phyloP scores from a whole-genome alignment of 768 basidiomycete genomes.

The Rhodotorula babjevae region DNA sequence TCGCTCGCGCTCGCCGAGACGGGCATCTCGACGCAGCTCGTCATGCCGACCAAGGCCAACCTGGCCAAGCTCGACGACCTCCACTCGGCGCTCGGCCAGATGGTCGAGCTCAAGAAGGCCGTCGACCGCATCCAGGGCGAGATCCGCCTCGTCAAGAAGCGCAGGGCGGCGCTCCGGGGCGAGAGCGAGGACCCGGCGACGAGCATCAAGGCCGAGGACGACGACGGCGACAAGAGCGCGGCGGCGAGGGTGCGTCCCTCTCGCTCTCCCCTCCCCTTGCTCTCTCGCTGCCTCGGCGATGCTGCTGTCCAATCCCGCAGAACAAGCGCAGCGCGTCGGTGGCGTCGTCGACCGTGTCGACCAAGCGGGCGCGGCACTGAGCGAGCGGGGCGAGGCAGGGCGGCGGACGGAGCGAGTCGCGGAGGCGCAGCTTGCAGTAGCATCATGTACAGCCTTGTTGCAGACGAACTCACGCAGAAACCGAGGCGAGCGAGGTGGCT shows the following conservation, averaged over 20 bases:
- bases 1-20: constrained; percentile 71
- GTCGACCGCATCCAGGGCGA: constrained; percentile 85
- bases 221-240: constrained; percentile 5
- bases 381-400: background rate
- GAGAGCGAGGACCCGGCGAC: constrained; percentile 14
- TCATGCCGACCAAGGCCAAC: constrained; percentile 90
- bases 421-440: too few species aligned
- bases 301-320: background rate
- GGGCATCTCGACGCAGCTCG: constrained; percentile 67
- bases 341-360: constrained; percentile 32
- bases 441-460: background rate
- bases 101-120: constrained; percentile 75
- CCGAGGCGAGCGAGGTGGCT: background rate
- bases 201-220: constrained; percentile 20
- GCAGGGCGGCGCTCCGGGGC: constrained; percentile 22
- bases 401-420: background rate
- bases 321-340: constrained; percentile 31
- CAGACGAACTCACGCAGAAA: background rate
- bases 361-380: constrained; percentile 31
- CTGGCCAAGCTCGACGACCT: constrained; percentile 67
- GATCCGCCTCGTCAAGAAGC: constrained; percentile 60
- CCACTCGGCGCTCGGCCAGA: constrained; percentile 62
- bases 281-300: background rate
- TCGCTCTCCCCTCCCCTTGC: background rate
- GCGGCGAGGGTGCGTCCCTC: constrained; percentile 9